Evolutionary conservation across 148 eudicot species (phyloP), one percentile per base, ranked within the genome.

Genomic region (Persicaria maculosa): DNA sequence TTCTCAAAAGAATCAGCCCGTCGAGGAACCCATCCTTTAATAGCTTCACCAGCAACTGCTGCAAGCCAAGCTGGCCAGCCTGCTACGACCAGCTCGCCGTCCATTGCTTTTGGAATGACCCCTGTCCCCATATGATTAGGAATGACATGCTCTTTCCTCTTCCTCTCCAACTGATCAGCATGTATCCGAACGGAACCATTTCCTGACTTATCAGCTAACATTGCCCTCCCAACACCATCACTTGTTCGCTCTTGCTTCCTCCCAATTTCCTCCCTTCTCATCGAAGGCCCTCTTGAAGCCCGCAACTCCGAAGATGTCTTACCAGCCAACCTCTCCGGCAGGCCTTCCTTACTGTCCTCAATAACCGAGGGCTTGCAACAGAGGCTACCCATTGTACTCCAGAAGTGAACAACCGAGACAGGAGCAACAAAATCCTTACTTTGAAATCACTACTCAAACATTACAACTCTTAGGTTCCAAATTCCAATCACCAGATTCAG

Each of bases 61-160:
- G 97, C 82, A 57, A 91, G 76, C 97, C 97, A 91, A 36, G 85
- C 73, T 1, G 97, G 97, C 97, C 97, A 91, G 45, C 97, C 97
- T 1, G 97, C 97, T 0, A 88, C 88, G 9, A 88, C 93, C 78
- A 86, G 97, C 73, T 89, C 93, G 10, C 90, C 91, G 75, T 87
- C 87, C 1, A 62, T 74, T 19, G 87, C 81, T 74, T 83, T 88
- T 4, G 89, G 87, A 52, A 91, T 71, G 74, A 55, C 70, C n/a
- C 90, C 86, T 16, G 72, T 45, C 4, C 71, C 84, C 2, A 85
- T 93, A 81, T 82, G 85, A 67, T 75, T 80, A 25, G 70, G 50
- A 74, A 84, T 79, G 22, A 48, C 74, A 69, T 58, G 53, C 71
- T 80, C 88, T 1, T 78, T 15, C 61, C 83, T 81, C 76, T 89